Percentiles rank a stretch among this genome's conserved stretches.
phyloP scores from a whole-genome alignment of 306 rosid species.

The Echinosophora koreensis region DNA sequence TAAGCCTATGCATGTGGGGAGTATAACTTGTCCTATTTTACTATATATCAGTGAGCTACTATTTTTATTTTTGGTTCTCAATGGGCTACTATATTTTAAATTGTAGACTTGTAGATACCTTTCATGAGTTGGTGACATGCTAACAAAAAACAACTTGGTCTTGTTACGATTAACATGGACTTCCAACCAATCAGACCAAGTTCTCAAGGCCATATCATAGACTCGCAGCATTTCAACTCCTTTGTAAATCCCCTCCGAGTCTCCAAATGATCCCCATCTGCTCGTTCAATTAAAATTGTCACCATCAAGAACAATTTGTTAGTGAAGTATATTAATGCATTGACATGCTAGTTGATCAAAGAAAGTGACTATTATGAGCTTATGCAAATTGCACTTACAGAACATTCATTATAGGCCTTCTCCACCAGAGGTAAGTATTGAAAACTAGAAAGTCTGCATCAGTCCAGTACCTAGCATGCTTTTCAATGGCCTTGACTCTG shows the following conservation, averaged over 20 bases:
- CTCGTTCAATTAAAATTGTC: constrained; percentile 38
- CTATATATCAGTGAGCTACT: not conserved
- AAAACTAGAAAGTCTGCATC: constrained; percentile 72
- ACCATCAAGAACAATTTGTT: constrained; percentile 11
- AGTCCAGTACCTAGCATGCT: constrained; percentile 81
- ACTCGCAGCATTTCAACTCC: constrained; percentile 69
- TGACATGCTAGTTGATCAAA: constrained; percentile 24
- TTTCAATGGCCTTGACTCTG: constrained; percentile 74
- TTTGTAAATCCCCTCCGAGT: constrained; percentile 63
- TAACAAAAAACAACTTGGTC: constrained; percentile 75
- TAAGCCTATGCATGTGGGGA: too few species aligned
- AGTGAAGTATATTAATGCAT: too few species aligned
- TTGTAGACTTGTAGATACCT: constrained; percentile 65
- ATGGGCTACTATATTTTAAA: too few species aligned
- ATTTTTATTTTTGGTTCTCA: too few species aligned
- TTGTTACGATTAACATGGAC: constrained; percentile 76
- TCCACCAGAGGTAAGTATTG: constrained; percentile 91
- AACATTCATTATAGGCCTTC: constrained; percentile 71
- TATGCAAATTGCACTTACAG: constrained; percentile 50
- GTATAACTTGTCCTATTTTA: not conserved
- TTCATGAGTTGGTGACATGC: constrained; percentile 96
- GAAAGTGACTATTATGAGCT: constrained; percentile 11
- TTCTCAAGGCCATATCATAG: constrained; percentile 88
- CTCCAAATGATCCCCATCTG: constrained; percentile 87
- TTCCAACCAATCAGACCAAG: constrained; percentile 96